Conservation (phyloP, 257 asterid genomes). For the Fraxinus pennsylvanica region DNA sequence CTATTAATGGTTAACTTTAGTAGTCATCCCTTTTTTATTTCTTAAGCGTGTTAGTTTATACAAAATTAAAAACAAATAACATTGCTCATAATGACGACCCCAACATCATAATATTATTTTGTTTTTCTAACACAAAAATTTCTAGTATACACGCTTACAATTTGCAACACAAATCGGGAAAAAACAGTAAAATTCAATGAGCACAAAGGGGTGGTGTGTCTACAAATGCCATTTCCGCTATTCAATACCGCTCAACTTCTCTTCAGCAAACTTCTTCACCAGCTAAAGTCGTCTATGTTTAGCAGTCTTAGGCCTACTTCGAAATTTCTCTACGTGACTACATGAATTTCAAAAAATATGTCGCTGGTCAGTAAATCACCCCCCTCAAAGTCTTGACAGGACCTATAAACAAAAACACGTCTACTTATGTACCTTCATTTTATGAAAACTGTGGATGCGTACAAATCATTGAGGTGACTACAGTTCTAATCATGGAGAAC, state of each 20-base stretch:
- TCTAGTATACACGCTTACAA: neutral
- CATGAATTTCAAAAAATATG: neutral
- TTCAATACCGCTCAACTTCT: neutral
- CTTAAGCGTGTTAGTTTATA: too few relatives aligned
- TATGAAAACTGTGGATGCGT: constrained; percentile 11
- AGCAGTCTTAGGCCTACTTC: neutral
- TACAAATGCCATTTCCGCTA: neutral
- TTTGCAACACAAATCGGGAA: too few relatives aligned
- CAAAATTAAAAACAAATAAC: too few relatives aligned
- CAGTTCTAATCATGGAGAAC: neutral
- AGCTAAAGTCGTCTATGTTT: neutral
- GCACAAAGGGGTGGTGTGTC: neutral
- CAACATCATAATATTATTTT: neutral
- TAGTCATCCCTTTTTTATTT: too few relatives aligned
- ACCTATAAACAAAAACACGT: neutral
- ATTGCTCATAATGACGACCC: neutral
- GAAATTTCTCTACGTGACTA: neutral
- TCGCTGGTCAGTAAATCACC: neutral
- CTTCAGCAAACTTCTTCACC: neutral
- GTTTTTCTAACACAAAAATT: neutral
- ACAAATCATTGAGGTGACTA: constrained; percentile 9
- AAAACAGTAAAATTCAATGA: neutral
- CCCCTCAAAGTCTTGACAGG: neutral
- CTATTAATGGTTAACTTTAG: too few relatives aligned
- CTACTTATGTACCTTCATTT: neutral